Evolutionary conservation across 1,139 yeast genomes (phyloP).

Genomic region (Lodderomyces pseudojiufengensis): DNA sequence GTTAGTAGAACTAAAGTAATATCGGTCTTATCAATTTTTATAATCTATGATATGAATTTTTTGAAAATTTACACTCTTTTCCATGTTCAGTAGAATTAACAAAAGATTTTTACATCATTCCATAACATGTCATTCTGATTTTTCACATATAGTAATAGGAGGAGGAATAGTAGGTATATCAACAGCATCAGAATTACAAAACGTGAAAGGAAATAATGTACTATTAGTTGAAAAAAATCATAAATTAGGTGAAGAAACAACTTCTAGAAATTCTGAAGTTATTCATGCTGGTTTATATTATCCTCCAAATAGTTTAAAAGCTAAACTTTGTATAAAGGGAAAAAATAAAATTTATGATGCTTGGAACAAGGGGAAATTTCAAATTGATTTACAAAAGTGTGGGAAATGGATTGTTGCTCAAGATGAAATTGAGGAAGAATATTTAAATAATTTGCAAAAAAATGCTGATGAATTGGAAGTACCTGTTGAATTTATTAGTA

Average conservation of each 20-base stretch:
- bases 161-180: constrained; percentile 90
- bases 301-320: constrained; percentile 64
- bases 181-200: constrained; percentile 65
- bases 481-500: constrained; percentile 55
- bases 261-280: constrained; percentile 86
- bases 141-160: constrained; percentile 78
- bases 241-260: constrained; percentile 71
- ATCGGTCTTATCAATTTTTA: too few species aligned
- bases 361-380: constrained; percentile 30
- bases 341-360: constrained; percentile 59
- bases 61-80: too few species aligned
- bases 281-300: constrained; percentile 89
- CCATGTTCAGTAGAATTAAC: background rate
- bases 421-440: constrained; percentile 56
- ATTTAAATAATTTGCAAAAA: constrained; percentile 49
- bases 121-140: constrained; percentile 36
- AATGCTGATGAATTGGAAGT: constrained; percentile 53
- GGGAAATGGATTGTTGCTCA: constrained; percentile 94
- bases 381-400: constrained; percentile 56
- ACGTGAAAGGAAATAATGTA: constrained; percentile 42
- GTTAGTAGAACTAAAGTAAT: too few species aligned
- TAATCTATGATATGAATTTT: too few species aligned
- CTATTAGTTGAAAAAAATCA: constrained; percentile 66
- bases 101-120: constrained; percentile 8
- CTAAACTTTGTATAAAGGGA: constrained; percentile 70